These are phyloP conservation scores for Miscanthus lutarioriparius DNA, from an alignment of 176 grass and related monocot genomes.

Conservation along the genomic window DNA sequence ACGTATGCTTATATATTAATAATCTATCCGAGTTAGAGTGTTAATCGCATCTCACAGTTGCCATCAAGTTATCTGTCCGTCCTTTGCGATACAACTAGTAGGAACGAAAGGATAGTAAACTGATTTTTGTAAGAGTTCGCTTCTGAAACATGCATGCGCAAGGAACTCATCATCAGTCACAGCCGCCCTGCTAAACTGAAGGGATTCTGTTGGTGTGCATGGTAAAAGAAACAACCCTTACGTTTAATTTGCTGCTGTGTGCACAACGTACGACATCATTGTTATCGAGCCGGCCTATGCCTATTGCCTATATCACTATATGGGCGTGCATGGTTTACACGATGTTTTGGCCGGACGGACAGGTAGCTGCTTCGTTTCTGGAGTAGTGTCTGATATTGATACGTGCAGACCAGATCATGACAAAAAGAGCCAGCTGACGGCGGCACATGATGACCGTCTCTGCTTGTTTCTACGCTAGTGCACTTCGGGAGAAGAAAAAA, in stretches of 20 bases:
- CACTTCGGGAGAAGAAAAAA: background rate
- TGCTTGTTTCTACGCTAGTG: background rate
- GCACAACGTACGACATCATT: background rate
- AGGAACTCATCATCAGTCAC: background rate
- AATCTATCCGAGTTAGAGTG: no score
- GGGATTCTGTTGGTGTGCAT: background rate
- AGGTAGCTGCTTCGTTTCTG: background rate
- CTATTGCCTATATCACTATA: background rate
- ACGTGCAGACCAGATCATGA: background rate
- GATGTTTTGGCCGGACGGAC: background rate
- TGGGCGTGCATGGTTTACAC: background rate
- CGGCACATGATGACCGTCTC: background rate
- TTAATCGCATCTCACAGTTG: no score
- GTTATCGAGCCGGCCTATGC: background rate
- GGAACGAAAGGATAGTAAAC: no score
- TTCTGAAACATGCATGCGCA: background rate
- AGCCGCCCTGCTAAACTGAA: background rate
- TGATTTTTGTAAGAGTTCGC: no score
- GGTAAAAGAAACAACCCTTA: no score
- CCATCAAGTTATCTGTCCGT: no score
- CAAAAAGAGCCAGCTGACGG: background rate
- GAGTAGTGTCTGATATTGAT: background rate
- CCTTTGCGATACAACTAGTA: no score
- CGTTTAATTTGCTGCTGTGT: background rate
- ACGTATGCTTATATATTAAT: background rate